Evolutionary conservation across 257 asterid species (phyloP).

Genomic region (Ilex asprella): DNA sequence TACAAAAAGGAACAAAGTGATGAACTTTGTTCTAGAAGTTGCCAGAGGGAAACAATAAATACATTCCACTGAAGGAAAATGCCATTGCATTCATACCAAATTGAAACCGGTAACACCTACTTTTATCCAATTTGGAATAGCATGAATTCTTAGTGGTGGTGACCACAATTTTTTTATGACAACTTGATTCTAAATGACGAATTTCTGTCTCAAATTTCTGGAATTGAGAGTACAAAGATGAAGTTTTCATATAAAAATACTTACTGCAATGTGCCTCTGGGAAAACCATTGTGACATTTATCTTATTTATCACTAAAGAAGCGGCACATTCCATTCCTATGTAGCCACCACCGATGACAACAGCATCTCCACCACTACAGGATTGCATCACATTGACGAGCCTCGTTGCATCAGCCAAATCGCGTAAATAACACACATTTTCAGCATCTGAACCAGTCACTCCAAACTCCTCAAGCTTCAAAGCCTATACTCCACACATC

Average conservation of each 20-base stretch:
- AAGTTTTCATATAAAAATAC: constrained; percentile 16
- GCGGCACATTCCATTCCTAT: constrained; percentile 96
- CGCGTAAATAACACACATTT: constrained; percentile 70
- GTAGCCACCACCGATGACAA: constrained; percentile 88
- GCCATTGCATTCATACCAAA: too few relatives aligned
- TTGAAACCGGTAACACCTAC: too few relatives aligned
- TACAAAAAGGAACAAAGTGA: constrained; percentile 18
- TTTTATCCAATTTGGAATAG: too few relatives aligned
- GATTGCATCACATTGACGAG: constrained; percentile 60
- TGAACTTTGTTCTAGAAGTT: too few relatives aligned
- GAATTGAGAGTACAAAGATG: constrained; percentile 5
- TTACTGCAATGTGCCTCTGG: constrained; percentile 87
- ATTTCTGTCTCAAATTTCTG: neutral
- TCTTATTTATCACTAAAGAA: constrained; percentile 71
- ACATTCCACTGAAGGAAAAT: too few relatives aligned
- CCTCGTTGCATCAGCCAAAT: constrained; percentile 76
- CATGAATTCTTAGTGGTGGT: too few relatives aligned
- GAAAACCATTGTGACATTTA: constrained; percentile 77
- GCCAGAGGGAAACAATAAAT: too few relatives aligned
- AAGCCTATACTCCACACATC: constrained; percentile 40
- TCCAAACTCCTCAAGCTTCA: constrained; percentile 93
- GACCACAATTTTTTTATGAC: too few relatives aligned
- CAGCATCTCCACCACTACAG: constrained; percentile 65
- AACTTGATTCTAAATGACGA: too few relatives aligned
- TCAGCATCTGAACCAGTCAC: constrained; percentile 69